A percentile compares a stretch with the other conserved stretches of the same genome.
These are phyloP conservation scores for Colletotrichum phormii DNA, from an alignment of 2,329 filamentous ascomycete genomes.

Conservation along the genomic window DNA sequence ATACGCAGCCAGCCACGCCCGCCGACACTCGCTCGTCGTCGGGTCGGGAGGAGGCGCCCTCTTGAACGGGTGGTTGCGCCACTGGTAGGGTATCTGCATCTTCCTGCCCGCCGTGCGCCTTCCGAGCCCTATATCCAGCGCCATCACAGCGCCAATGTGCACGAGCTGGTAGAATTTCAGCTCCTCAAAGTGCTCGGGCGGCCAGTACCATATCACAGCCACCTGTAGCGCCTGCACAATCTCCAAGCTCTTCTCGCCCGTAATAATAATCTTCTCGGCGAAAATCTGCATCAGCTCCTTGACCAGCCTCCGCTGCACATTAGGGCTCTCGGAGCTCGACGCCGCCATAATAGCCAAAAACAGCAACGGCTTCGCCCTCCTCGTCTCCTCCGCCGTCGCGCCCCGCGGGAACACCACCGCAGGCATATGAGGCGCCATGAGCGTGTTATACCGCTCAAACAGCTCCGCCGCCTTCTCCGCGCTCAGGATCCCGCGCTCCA, in stretches of 20 bases:
- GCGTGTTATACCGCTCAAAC: constrained; percentile 68
- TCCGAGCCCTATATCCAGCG: constrained; percentile 84
- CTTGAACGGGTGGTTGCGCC: constrained; percentile 56
- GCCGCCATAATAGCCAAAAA: constrained; percentile 79
- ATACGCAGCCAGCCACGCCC: constrained; percentile 71
- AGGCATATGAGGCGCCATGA: constrained; percentile 72
- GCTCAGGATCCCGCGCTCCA: constrained; percentile 70
- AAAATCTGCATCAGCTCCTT: constrained; percentile 78
- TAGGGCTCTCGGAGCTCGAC: constrained; percentile 67
- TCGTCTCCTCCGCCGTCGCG: constrained; percentile 66
- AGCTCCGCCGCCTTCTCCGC: constrained; percentile 66
- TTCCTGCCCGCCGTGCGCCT: constrained; percentile 49
- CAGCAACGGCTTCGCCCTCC: constrained; percentile 70
- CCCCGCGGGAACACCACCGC: constrained; percentile 69
- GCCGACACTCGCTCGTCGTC: constrained; percentile 64
- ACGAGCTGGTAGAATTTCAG: constrained; percentile 91
- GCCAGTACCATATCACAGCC: constrained; percentile 85
- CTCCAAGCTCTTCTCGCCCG: constrained; percentile 85
- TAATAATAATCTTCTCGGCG: constrained; percentile 79
- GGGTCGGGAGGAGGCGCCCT: constrained; percentile 61
- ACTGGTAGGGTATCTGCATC: constrained; percentile 41
- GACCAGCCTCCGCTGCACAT: constrained; percentile 71
- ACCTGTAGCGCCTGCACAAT: constrained; percentile 83
- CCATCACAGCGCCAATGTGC: constrained; percentile 84
- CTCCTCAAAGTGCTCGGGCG: constrained; percentile 85